Evolutionary conservation across 192 early-diverging fungal species (phyloP), one percentile per base, ranked within the genome.

Genomic region (Pilaira anomala): DNA sequence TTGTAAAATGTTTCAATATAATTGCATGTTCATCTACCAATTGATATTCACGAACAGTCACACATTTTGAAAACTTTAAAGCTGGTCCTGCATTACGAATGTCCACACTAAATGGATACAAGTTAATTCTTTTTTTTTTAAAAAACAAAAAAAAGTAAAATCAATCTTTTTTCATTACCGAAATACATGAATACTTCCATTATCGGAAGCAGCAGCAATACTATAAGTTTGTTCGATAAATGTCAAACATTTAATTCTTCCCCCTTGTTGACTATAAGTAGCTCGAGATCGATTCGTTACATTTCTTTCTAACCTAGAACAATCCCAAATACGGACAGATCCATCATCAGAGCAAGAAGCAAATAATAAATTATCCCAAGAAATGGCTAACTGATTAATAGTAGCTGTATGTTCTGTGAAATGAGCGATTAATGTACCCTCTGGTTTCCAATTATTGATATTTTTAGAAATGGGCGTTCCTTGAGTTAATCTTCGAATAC

Each of bases 291-390:
- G 80, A 62, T 89, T 91, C 16, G 90, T 84, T 0, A 94, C 91
- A 66, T 92, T 96, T 50, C 88, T 91, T 53, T 91, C 89, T 19
- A 97, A 75, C 26, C 90, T 77, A 0, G 71, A 81, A 29, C 79
- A 81, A 72, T 97, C 95, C 87, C 94, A 97, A 54, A 93, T 83
- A 55, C 86, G 85, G 13, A 91, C 80, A 1, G 83, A 85, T 26
- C 91, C 92, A 69, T 96, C 93, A 28, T 89, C 86, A 18, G 92
- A 91, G 45, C 86, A 92, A 0, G 92, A 86, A 9, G 89, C 88
- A 73, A 97, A 89, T 44, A 90, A 75, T 3, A 80, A 78, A 19
- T 85, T 86, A 68, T 92, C 90, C 12, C 81, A 80, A 3, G 89
- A 85, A 1, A 91, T 78, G 0, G 72, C 78, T 7, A 94, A 70